phyloP scores from a whole-genome alignment of 441 rosid species.

The Biscutella laevigata region DNA sequence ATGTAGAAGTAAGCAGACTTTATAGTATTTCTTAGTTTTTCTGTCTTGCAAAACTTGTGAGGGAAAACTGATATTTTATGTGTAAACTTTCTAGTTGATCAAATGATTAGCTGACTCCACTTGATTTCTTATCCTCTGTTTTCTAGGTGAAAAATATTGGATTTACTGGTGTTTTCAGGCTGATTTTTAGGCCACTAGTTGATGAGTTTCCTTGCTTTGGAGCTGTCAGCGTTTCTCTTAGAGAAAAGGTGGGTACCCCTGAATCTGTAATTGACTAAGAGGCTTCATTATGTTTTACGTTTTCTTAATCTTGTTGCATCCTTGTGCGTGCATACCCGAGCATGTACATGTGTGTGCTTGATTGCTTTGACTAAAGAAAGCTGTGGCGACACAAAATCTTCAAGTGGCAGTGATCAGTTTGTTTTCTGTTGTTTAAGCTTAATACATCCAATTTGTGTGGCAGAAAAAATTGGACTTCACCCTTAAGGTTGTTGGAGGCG shows the following conservation, averaged over 20 bases:
- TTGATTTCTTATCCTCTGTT: conserved; percentile 14
- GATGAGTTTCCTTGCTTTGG: conserved; percentile 95
- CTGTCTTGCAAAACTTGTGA: conserved; percentile 2
- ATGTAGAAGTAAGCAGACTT: conserved; percentile 4
- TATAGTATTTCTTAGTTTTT: background rate
- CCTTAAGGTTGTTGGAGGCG: conserved; percentile 85
- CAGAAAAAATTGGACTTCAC: conserved; percentile 90
- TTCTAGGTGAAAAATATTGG: conserved; percentile 83
- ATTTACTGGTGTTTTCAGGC: conserved; percentile 97
- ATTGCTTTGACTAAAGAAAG: background rate
- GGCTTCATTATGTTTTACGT: background rate
- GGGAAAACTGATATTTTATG: background rate
- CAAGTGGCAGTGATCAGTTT: background rate
- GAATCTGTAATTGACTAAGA: conserved; percentile 1
- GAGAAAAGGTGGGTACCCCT: conserved; percentile 54
- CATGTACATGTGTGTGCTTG: background rate
- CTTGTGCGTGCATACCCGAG: background rate
- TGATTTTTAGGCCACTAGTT: conserved; percentile 90
- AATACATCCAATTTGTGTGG: conserved; percentile 18
- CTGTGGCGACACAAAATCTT: background rate
- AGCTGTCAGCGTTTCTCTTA: conserved; percentile 83
- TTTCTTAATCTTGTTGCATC: conserved; percentile 10
- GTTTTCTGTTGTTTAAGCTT: conserved; percentile 1
- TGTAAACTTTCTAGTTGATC: background rate
- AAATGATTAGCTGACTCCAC: background rate